Conservation (phyloP, 1,284 basidiomycete genomes). For the Neolentinus lepideus region DNA sequence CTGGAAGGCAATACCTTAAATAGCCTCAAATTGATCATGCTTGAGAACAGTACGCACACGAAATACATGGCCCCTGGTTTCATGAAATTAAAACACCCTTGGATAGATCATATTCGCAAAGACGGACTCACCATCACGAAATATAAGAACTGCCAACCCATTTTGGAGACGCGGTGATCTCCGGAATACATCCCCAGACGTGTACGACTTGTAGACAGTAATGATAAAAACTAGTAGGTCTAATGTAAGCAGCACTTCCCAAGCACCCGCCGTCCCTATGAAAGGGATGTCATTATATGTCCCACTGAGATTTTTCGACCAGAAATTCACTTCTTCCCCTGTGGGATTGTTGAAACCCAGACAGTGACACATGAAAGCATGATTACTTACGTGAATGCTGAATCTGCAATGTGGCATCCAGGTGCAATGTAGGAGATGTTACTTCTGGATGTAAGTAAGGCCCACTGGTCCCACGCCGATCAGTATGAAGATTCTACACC, state of each 20-base stretch:
- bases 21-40: neutral
- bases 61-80: constrained; percentile 1
- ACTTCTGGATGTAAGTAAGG: constrained; percentile 2
- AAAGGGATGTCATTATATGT: neutral
- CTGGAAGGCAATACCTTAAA: neutral
- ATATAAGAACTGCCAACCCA: constrained; percentile 4
- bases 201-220: constrained; percentile 12
- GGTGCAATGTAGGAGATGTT: neutral
- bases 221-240: constrained; percentile 13
- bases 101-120: neutral
- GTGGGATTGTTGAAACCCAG: neutral
- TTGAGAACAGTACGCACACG: neutral
- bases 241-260: constrained; percentile 9
- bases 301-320: neutral
- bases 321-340: neutral
- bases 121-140: constrained; percentile 17
- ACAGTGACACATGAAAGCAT: too few relatives aligned
- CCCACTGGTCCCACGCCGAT: neutral
- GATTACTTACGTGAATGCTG: neutral
- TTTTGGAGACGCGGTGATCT: constrained; percentile 1
- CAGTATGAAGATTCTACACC: neutral
- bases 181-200: neutral
- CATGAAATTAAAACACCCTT: neutral
- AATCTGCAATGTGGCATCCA: neutral
- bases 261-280: constrained; percentile 5